A percentile compares a stretch with the other conserved stretches of the same genome.
Evolutionary conservation across 176 grass and related monocot genomes (phyloP).

Genomic region (Oryza nivara): DNA sequence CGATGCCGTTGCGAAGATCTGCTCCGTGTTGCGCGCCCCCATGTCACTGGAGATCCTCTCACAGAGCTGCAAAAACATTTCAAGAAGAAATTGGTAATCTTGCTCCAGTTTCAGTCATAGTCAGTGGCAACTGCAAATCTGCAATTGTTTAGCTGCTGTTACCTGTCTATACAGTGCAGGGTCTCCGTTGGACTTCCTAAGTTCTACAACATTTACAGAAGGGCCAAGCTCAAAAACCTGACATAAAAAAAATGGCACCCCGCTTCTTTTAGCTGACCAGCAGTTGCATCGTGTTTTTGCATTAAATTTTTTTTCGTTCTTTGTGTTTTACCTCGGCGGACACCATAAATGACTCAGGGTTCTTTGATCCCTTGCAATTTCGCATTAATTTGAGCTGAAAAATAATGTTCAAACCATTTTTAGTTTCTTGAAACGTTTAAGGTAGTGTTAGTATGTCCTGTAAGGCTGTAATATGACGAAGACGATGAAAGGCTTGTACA

Average conservation of each 20-base stretch:
- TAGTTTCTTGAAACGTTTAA: constrained; percentile 10
- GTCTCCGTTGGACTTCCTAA: constrained; percentile 77
- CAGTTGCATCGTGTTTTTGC: neutral
- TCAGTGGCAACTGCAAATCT: neutral
- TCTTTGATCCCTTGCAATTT: constrained; percentile 38
- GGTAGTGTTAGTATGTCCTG: neutral
- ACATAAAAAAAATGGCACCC: neutral
- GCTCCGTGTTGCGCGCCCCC: constrained; percentile 47
- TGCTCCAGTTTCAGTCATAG: neutral
- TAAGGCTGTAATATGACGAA: neutral
- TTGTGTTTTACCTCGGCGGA: constrained; percentile 50
- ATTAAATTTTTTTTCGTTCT: neutral
- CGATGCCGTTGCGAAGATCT: constrained; percentile 31
- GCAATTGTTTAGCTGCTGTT: neutral
- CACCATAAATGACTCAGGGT: constrained; percentile 50
- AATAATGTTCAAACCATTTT: constrained; percentile 8
- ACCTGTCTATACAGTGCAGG: constrained; percentile 76
- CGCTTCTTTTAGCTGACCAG: neutral
- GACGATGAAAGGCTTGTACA: neutral
- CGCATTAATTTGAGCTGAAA: constrained; percentile 65
- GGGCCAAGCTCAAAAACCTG: constrained; percentile 88
- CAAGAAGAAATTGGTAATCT: neutral
- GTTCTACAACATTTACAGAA: constrained; percentile 74
- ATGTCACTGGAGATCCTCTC: constrained; percentile 60
- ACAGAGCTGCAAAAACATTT: constrained; percentile 59